Percentiles rank a stretch among this genome's conserved stretches.
Evolutionary conservation across 257 asterid species (phyloP).

Genomic region (Linaria vulgaris): DNA sequence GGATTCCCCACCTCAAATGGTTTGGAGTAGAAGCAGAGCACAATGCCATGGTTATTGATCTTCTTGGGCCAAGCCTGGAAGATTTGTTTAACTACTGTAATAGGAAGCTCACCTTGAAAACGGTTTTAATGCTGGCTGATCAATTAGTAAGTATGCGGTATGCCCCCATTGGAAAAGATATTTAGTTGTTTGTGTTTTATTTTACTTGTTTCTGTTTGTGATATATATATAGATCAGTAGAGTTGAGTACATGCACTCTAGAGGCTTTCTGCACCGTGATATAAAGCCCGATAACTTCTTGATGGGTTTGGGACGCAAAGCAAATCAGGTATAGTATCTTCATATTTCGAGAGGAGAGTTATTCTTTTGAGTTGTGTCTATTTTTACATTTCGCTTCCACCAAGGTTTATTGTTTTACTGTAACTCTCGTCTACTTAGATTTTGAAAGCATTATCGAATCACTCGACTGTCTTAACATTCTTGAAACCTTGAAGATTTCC

Average conservation of each 20-base stretch:
- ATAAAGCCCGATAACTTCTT: slow-evolving; percentile 98
- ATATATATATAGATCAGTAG: slow-evolving; percentile 77
- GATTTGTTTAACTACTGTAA: slow-evolving; percentile 61
- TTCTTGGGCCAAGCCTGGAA: slow-evolving; percentile 67
- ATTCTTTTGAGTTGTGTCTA: not conserved
- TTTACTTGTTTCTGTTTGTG: slow-evolving; percentile 20
- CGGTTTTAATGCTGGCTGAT: slow-evolving; percentile 66
- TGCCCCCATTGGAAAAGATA: not conserved
- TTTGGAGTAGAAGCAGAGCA: slow-evolving; percentile 58
- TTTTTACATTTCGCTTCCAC: not conserved
- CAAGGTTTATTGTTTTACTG: not conserved
- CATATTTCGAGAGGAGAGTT: not conserved
- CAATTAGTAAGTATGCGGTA: slow-evolving; percentile 50
- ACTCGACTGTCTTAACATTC: not conserved
- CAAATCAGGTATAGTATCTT: slow-evolving; percentile 72
- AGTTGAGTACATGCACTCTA: slow-evolving; percentile 95
- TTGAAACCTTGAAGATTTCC: too few relatives aligned
- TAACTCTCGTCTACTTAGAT: not conserved
- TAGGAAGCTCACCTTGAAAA: slow-evolving; percentile 55
- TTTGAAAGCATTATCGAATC: not conserved
- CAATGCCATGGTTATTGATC: slow-evolving; percentile 63
- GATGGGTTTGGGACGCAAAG: slow-evolving; percentile 99
- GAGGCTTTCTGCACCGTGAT: slow-evolving; percentile 98
- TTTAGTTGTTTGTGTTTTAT: slow-evolving; percentile 10
- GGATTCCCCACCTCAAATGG: slow-evolving; percentile 63